Percentiles rank a stretch among this genome's conserved stretches.
Conservation (phyloP, 2,329 filamentous ascomycete species). For the Paraconiothyrium brasiliense region DNA sequence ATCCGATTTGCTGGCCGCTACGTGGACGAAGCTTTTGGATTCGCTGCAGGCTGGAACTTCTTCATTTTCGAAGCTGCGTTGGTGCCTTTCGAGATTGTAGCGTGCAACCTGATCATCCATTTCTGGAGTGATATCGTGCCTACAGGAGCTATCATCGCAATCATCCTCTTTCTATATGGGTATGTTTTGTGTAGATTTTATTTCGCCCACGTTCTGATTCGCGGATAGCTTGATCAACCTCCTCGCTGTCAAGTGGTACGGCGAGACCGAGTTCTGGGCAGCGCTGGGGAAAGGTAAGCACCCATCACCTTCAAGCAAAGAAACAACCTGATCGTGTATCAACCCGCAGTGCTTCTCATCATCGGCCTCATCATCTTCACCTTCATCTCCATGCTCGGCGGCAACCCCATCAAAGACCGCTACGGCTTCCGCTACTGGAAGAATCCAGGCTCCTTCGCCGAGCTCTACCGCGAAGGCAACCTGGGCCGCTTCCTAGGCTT, state of each 20-base stretch:
- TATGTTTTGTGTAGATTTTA: constrained; percentile 49
- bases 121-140: constrained; percentile 66
- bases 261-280: constrained; percentile 74
- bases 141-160: constrained; percentile 68
- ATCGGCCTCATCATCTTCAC: constrained; percentile 64
- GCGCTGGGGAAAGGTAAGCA: constrained; percentile 63
- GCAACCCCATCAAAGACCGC: constrained; percentile 70
- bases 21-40: constrained; percentile 78
- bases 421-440: constrained; percentile 61
- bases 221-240: constrained; percentile 67
- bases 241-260: constrained; percentile 63
- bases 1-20: constrained; percentile 79
- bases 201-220: constrained; percentile 17
- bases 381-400: constrained; percentile 84
- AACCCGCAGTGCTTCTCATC: constrained; percentile 54
- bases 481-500: constrained; percentile 82
- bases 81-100: constrained; percentile 73
- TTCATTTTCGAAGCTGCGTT: constrained; percentile 75
- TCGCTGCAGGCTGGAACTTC: constrained; percentile 78
- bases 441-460: constrained; percentile 73
- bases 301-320: too few species aligned
- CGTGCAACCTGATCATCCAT: constrained; percentile 52
- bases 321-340: background rate
- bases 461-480: constrained; percentile 70
- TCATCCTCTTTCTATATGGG: constrained; percentile 67